Evolutionary conservation across 495 filamentous ascomycete species (phyloP).

Genomic region (Lasiosphaeria miniovina): DNA sequence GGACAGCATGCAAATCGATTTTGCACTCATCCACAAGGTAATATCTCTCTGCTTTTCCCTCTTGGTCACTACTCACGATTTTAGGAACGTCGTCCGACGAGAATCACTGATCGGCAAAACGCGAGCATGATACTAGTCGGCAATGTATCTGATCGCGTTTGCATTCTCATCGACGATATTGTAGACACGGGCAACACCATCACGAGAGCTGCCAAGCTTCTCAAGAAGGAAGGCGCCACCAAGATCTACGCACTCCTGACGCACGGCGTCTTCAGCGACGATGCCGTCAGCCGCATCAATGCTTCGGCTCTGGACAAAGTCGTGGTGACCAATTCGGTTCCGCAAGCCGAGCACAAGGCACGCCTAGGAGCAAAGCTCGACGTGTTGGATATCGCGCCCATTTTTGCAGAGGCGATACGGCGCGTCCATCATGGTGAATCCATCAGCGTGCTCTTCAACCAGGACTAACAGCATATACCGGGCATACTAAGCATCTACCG

Average conservation of each 20-base stretch:
- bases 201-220: conserved; percentile 90
- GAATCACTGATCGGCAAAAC: conserved; percentile 86
- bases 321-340: conserved; percentile 90
- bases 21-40: conserved; percentile 98
- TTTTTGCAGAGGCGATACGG: conserved; percentile 97
- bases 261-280: conserved; percentile 90
- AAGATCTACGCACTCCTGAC: conserved; percentile 88
- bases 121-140: conserved; percentile 99
- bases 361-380: conserved; percentile 76
- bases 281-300: conserved; percentile 91
- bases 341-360: conserved; percentile 76
- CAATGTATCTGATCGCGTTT: conserved; percentile 72
- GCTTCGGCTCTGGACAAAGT: conserved; percentile 85
- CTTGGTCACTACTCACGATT: conserved; percentile 27
- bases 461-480: conserved; percentile 55
- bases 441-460: conserved; percentile 94
- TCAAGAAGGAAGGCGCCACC: conserved; percentile 89
- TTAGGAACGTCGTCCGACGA: conserved; percentile 91
- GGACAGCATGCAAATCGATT: conserved; percentile 85
- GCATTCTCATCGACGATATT: conserved; percentile 91
- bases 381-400: conserved; percentile 83
- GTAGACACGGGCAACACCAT: conserved; percentile 96
- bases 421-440: conserved; percentile 97
- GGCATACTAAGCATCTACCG: conserved; percentile 18
- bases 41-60: conserved; percentile 38